Percentiles rank a stretch among this genome's conserved stretches.
phyloP scores from a whole-genome alignment of 2,329 filamentous ascomycete species.

The Cercospora canescens region DNA sequence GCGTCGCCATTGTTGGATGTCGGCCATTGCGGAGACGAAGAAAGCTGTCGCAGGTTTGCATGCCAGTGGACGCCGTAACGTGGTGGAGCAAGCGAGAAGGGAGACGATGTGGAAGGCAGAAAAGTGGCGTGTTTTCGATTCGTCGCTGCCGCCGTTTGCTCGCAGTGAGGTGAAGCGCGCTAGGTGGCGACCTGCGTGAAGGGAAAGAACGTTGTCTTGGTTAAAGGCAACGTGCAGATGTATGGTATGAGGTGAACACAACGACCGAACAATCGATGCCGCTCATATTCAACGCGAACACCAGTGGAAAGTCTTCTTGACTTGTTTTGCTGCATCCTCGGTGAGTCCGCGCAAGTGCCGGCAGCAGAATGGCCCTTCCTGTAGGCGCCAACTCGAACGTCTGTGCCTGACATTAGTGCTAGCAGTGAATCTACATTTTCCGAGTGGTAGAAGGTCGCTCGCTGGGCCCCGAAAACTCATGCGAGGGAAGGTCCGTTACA shows the following conservation, averaged over 20 bases:
- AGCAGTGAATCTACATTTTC: too few relatives aligned
- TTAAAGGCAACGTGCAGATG: neutral
- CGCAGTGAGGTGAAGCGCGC: neutral
- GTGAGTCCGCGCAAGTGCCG: neutral
- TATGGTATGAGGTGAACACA: neutral
- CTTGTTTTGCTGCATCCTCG: neutral
- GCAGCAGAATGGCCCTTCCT: neutral
- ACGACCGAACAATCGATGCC: neutral
- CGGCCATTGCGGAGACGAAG: slow-evolving; percentile 28
- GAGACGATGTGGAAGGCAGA: neutral
- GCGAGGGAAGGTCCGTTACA: neutral
- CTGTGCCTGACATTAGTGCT: neutral
- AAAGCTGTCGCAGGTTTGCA: neutral
- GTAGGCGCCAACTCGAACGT: neutral
- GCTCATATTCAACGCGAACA: neutral
- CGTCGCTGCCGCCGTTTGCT: neutral
- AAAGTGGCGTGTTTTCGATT: neutral
- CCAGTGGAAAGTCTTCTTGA: neutral
- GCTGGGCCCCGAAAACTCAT: neutral
- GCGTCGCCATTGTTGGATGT: slow-evolving; percentile 39
- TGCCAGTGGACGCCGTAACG: neutral
- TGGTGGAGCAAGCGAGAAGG: neutral
- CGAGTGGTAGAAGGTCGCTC: neutral
- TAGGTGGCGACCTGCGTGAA: neutral
- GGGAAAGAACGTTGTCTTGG: neutral